Base-by-base conservation (phyloP, 1,284 basidiomycete genomes). In the Gomphus sp. region DNA sequence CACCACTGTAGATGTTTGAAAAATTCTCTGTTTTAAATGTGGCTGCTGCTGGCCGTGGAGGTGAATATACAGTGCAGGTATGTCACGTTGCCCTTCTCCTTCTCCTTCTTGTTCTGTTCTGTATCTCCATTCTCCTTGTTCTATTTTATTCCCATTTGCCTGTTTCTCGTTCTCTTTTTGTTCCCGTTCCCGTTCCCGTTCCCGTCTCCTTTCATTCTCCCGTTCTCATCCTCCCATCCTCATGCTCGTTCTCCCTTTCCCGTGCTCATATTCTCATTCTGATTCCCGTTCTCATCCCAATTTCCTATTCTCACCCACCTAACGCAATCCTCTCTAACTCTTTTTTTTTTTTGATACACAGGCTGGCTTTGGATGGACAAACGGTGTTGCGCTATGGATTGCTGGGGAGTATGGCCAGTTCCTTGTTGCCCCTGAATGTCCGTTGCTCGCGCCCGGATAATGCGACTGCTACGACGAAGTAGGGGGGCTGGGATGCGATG, bases 341-440 rank as follows among this genome's bases (percentile, higher is more conserved):
- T 3, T 12, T 16, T 16, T 16, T 4, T 14, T 14, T 4, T 8
- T 44, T n/a, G 18, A 18, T 2, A 31, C 28, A 31, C 64, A 84
- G 77, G 84, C 81, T 12, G 89, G 88, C 16, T 91, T 91, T 67
- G 90, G 92, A n/a, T 95, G 92, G 92, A 93, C 91, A 33, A 94
- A 94, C 68, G 92, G 91, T 37, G 89, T 89, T 11, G 70, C 82
- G 58, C 79, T 93, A 45, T 92, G 87, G 86, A 72, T 86, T 8
- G 85, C 88, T 5, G 83, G 80, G 61, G 79, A 77, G 52, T 93
- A 87, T 66, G 90, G 90, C 0, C 61, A 78, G 3, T 71, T 83
- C 41, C 78, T 93, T 44, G 79, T 77, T 49, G 68, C 76, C 1
- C 90, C 89, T 0, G 67, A 75, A 43, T 94, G 91, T 64, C 91